Evolutionary conservation across 140 eudicot genomes (phyloP).

Genomic region (Bidens hawaiensis): DNA sequence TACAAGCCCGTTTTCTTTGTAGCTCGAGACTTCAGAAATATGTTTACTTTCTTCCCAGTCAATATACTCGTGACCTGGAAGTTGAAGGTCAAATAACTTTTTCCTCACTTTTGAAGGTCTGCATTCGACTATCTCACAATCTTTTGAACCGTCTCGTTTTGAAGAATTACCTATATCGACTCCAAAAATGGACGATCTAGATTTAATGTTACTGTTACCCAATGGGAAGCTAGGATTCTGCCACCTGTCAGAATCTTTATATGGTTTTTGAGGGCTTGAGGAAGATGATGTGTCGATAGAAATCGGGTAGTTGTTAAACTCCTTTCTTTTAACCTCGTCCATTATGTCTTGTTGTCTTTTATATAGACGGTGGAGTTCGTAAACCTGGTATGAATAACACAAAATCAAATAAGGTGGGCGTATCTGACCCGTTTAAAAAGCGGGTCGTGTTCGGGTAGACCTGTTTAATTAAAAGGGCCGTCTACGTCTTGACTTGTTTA

Average conservation of each 20-base stretch:
- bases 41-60: constrained; percentile 44
- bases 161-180: constrained; percentile 64
- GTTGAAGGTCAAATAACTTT: constrained; percentile 81
- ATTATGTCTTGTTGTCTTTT: constrained; percentile 85
- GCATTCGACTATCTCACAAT: constrained; percentile 51
- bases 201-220: constrained; percentile 31
- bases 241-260: constrained; percentile 57
- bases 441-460: too few relatives aligned
- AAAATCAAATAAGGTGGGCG: not conserved
- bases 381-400: constrained; percentile 39
- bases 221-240: constrained; percentile 52
- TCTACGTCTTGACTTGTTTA: too few relatives aligned
- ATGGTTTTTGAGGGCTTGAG: constrained; percentile 67
- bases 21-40: constrained; percentile 23
- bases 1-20: constrained; percentile 7
- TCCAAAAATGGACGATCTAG: constrained; percentile 46
- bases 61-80: constrained; percentile 69
- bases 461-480: too few relatives aligned
- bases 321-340: constrained; percentile 73
- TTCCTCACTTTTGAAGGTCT: constrained; percentile 83
- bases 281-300: constrained; percentile 75
- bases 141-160: constrained; percentile 46
- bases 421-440: too few relatives aligned
- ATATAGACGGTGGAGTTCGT: constrained; percentile 93
- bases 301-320: constrained; percentile 35